Conservation (phyloP, 108 stramenopile species). For the Schizochytrium sp. region DNA sequence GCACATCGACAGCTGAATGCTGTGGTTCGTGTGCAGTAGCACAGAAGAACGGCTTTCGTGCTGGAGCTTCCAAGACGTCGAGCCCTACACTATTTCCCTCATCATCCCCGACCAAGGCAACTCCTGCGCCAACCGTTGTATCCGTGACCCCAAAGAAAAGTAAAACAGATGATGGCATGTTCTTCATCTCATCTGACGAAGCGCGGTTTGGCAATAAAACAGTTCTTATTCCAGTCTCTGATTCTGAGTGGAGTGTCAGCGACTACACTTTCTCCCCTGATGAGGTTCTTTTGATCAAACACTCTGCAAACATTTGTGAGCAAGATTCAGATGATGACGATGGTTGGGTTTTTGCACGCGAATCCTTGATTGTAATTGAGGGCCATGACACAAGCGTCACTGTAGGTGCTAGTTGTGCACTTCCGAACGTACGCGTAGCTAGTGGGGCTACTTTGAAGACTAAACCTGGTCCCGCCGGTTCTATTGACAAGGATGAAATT, state of each 20-base stretch:
- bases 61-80: background rate
- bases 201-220: constrained; percentile 4
- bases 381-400: constrained; percentile 28
- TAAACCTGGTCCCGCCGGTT: background rate
- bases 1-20: constrained; percentile 11
- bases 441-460: constrained; percentile 2
- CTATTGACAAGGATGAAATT: background rate
- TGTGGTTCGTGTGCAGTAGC: constrained; percentile 49
- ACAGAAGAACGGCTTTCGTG: background rate
- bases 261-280: constrained; percentile 8
- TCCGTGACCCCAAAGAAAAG: background rate
- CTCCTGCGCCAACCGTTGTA: background rate
- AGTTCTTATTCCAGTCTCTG: background rate
- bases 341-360: constrained; percentile 9
- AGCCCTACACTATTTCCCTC: background rate
- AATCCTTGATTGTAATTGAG: background rate
- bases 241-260: constrained; percentile 35
- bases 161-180: constrained; percentile 7
- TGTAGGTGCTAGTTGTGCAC: constrained; percentile 21
- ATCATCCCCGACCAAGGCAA: background rate
- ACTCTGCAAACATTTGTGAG: background rate
- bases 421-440: background rate
- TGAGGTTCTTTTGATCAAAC: background rate
- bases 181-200: background rate
- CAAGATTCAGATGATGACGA: background rate